Conservation (phyloP, 2,329 filamentous ascomycete genomes). For the Sclerotinia trifoliorum region DNA sequence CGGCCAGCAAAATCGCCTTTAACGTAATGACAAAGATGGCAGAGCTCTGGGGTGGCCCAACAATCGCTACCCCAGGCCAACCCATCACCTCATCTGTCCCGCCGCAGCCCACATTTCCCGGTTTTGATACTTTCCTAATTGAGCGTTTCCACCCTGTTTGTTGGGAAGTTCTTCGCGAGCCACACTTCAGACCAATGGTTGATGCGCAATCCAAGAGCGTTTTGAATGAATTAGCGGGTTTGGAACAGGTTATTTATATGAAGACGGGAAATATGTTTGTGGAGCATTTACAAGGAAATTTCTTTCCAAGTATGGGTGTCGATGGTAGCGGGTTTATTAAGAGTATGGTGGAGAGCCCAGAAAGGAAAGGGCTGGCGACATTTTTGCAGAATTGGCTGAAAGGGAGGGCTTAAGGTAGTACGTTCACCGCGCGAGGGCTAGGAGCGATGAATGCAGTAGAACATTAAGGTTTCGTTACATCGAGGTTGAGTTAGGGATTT, state of each 20-base stretch:
- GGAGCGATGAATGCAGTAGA: background rate
- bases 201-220: slow-evolving; percentile 90
- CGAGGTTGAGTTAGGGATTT: background rate
- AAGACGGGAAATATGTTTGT: slow-evolving; percentile 87
- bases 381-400: slow-evolving; percentile 62
- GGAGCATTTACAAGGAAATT: slow-evolving; percentile 59
- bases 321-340: slow-evolving; percentile 60
- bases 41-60: slow-evolving; percentile 84
- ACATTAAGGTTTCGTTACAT: slow-evolving; percentile 1
- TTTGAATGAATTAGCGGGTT: slow-evolving; percentile 77
- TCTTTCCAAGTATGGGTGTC: slow-evolving; percentile 65
- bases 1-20: slow-evolving; percentile 70
- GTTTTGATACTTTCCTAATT: slow-evolving; percentile 90
- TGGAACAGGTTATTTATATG: slow-evolving; percentile 86
- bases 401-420: slow-evolving; percentile 31
- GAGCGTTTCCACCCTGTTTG: slow-evolving; percentile 83
- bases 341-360: slow-evolving; percentile 56
- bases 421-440: background rate
- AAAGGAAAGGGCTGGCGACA: slow-evolving; percentile 60
- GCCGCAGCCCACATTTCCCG: slow-evolving; percentile 65
- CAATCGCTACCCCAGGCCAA: slow-evolving; percentile 60
- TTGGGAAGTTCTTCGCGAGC: slow-evolving; percentile 82
- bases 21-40: slow-evolving; percentile 81
- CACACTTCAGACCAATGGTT: slow-evolving; percentile 71
- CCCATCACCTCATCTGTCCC: slow-evolving; percentile 50